Percentiles rank a stretch among this genome's conserved stretches.
Conservation (phyloP, 176 grass and related monocot species). For the Metroxylon sagu region DNA sequence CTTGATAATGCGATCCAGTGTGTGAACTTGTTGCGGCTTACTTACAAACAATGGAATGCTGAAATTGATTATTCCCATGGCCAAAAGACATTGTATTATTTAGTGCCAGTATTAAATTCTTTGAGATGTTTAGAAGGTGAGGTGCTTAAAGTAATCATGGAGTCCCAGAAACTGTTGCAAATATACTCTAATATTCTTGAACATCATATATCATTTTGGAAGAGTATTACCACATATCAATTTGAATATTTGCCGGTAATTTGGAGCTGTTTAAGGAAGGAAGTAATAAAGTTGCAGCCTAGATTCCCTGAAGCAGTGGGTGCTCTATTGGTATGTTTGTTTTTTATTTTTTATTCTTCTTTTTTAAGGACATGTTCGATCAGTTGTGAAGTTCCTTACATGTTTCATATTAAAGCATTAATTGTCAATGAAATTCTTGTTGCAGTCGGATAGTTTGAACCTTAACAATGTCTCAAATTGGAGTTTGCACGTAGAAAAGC, state of each 20-base stretch:
- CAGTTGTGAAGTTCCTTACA: no score
- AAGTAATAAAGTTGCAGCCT: conserved; percentile 49
- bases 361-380: background rate
- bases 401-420: no score
- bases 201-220: conserved; percentile 80
- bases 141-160: conserved; percentile 41
- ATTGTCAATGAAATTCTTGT: background rate
- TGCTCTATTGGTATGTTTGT: conserved; percentile 51
- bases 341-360: background rate
- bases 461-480: conserved; percentile 43
- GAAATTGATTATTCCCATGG: conserved; percentile 36
- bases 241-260: conserved; percentile 48
- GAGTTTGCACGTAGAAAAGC: conserved; percentile 41
- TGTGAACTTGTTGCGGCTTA: conserved; percentile 61
- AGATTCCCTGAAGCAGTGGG: conserved; percentile 36
- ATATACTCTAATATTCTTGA: conserved; percentile 58
- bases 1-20: conserved; percentile 31
- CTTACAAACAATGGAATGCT: conserved; percentile 54
- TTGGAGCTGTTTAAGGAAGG: conserved; percentile 75
- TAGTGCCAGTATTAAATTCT: conserved; percentile 40
- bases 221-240: conserved; percentile 45
- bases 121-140: conserved; percentile 53
- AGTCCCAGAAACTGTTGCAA: conserved; percentile 29
- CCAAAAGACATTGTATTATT: conserved; percentile 23
- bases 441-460: conserved; percentile 55